phyloP scores from a whole-genome alignment of 345 rosid genomes.

The Punica granatum region DNA sequence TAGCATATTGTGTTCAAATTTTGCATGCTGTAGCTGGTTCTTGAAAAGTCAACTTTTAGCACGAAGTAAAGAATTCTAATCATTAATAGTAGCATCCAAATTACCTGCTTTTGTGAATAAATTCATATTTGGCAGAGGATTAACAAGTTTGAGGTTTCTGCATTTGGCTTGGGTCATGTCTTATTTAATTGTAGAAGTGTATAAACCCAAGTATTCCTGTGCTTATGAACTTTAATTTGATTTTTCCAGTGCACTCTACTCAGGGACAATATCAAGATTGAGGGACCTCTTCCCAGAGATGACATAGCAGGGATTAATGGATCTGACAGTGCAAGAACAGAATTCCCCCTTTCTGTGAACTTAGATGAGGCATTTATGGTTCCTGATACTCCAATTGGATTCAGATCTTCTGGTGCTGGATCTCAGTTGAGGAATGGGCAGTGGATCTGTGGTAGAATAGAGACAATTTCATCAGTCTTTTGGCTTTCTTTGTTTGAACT shows the following conservation, averaged over 20 bases:
- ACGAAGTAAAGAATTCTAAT: not conserved
- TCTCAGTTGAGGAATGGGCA: slow-evolving; percentile 18
- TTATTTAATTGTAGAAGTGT: not conserved
- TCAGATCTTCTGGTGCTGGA: slow-evolving; percentile 21
- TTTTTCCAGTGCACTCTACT: slow-evolving; percentile 85
- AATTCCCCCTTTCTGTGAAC: slow-evolving; percentile 14
- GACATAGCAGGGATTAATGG: slow-evolving; percentile 20
- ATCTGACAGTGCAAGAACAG: slow-evolving; percentile 11
- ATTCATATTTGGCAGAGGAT: not conserved
- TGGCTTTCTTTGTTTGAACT: slow-evolving; percentile 51
- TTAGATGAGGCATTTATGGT: slow-evolving; percentile 18
- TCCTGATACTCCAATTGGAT: slow-evolving; percentile 10
- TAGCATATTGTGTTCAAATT: not conserved
- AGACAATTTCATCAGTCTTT: slow-evolving; percentile 32
- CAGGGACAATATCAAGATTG: slow-evolving; percentile 31
- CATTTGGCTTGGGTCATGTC: not conserved
- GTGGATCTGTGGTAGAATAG: slow-evolving; percentile 15
- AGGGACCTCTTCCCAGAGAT: slow-evolving; percentile 30
- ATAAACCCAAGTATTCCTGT: not conserved
- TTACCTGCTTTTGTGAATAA: not conserved
- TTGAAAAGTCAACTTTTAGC: not conserved
- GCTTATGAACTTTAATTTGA: slow-evolving; percentile 90
- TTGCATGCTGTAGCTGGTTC: not conserved
- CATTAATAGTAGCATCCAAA: not conserved
- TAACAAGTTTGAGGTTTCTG: not conserved